These are phyloP conservation scores for Lanmaoa pseudosensibilis DNA, from an alignment of 768 basidiomycete species.

Conservation along the genomic window DNA sequence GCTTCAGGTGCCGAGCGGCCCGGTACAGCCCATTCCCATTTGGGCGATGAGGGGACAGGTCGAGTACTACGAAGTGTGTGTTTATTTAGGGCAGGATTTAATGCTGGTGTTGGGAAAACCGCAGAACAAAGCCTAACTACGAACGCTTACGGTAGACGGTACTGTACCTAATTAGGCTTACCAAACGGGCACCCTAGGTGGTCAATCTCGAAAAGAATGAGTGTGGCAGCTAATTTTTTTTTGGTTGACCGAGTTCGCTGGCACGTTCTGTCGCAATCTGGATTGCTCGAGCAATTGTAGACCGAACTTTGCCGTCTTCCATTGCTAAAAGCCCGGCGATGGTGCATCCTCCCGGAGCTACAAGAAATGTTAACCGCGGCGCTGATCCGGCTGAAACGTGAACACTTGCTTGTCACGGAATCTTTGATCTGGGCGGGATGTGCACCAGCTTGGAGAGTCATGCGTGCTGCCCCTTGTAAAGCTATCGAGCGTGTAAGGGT, in stretches of 20 bases:
- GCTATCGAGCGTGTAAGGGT: slow-evolving; percentile 45
- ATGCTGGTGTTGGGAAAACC: too few relatives aligned
- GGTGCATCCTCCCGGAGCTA: slow-evolving; percentile 97
- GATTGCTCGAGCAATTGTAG: slow-evolving; percentile 92
- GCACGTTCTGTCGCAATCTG: slow-evolving; percentile 92
- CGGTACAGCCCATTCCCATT: too few relatives aligned
- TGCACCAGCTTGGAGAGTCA: slow-evolving; percentile 84
- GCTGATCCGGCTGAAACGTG: not conserved
- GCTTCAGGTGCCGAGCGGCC: too few relatives aligned
- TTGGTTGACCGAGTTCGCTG: slow-evolving; percentile 76
- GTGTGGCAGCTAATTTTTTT: slow-evolving; percentile 41
- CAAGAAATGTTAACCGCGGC: slow-evolving; percentile 1
- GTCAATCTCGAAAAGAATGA: not conserved
- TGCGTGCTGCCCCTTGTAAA: slow-evolving; percentile 93
- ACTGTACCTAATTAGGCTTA: too few relatives aligned
- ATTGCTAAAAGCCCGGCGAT: slow-evolving; percentile 95
- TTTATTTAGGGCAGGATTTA: too few relatives aligned
- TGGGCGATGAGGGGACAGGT: too few relatives aligned
- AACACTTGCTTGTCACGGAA: slow-evolving; percentile 84
- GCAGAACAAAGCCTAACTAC: too few relatives aligned
- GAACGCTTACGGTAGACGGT: too few relatives aligned
- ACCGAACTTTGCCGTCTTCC: slow-evolving; percentile 91
- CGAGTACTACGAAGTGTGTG: too few relatives aligned
- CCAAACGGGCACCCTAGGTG: too few relatives aligned
- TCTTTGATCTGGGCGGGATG: slow-evolving; percentile 98